Evolutionary conservation across 805 yeast genomes (phyloP).

Genomic region (Barnettozyma californica): DNA sequence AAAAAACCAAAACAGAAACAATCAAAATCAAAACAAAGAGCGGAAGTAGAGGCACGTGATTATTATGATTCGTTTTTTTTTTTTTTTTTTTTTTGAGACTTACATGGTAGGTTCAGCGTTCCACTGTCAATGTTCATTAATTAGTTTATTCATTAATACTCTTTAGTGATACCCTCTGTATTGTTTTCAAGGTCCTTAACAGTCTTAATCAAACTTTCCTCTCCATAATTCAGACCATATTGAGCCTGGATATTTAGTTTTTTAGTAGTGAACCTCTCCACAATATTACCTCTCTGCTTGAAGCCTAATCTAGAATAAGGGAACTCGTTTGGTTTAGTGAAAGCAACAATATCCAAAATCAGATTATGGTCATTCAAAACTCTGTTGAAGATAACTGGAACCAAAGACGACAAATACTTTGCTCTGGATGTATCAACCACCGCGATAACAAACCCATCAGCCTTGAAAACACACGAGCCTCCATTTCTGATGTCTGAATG

Average conservation of each 20-base stretch:
- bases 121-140: neutral
- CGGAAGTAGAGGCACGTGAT: neutral
- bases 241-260: conserved; percentile 37
- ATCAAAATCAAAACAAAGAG: neutral
- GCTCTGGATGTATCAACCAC: conserved; percentile 59
- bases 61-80: too few relatives aligned
- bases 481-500: conserved; percentile 42
- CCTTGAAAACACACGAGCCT: conserved; percentile 71
- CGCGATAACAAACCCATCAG: conserved; percentile 73
- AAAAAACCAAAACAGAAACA: neutral
- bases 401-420: conserved; percentile 60
- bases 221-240: conserved; percentile 64
- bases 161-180: neutral
- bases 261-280: conserved; percentile 50
- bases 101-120: too few relatives aligned
- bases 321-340: conserved; percentile 56
- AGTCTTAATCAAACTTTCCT: conserved; percentile 51
- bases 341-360: conserved; percentile 77
- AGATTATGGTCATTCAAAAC: conserved; percentile 78
- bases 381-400: conserved; percentile 76
- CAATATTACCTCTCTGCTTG: conserved; percentile 67
- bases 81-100: too few relatives aligned
- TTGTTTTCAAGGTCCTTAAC: conserved; percentile 38
- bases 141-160: neutral
- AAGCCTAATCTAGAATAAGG: conserved; percentile 70